These are phyloP conservation scores for Penicillium odoratum DNA, from an alignment of 495 filamentous ascomycete species.

Conservation along the genomic window DNA sequence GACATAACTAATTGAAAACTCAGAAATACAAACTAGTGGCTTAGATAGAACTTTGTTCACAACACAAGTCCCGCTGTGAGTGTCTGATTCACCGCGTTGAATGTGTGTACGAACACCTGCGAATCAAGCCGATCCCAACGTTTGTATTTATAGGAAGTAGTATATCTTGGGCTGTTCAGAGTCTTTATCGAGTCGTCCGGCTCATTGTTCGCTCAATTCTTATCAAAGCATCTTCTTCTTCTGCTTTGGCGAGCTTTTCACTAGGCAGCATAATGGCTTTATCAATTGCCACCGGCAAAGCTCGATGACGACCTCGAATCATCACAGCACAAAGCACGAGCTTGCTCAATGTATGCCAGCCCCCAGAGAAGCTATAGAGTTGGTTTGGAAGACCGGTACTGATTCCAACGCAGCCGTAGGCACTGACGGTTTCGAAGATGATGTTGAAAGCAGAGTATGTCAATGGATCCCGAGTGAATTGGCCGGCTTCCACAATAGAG, in stretches of 20 bases:
- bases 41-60: too few species aligned
- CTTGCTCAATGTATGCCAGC: conserved; percentile 71
- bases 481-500: conserved; percentile 66
- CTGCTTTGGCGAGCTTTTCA: conserved; percentile 53
- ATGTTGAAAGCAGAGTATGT: conserved; percentile 83
- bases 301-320: conserved; percentile 75
- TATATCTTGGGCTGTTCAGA: neutral
- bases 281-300: conserved; percentile 79
- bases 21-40: too few species aligned
- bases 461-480: conserved; percentile 65
- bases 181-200: neutral
- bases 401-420: conserved; percentile 85
- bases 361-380: conserved; percentile 71
- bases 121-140: too few species aligned
- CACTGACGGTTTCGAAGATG: conserved; percentile 80
- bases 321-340: conserved; percentile 76
- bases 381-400: conserved; percentile 66
- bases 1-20: too few species aligned
- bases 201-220: conserved; percentile 27
- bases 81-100: too few species aligned
- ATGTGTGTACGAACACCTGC: too few species aligned
- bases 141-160: too few species aligned
- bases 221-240: conserved; percentile 61
- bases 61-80: too few species aligned
- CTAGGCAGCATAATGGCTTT: conserved; percentile 72